phyloP scores from a whole-genome alignment of 176 grass and related monocot species.

The Rhynchospora pubera region DNA sequence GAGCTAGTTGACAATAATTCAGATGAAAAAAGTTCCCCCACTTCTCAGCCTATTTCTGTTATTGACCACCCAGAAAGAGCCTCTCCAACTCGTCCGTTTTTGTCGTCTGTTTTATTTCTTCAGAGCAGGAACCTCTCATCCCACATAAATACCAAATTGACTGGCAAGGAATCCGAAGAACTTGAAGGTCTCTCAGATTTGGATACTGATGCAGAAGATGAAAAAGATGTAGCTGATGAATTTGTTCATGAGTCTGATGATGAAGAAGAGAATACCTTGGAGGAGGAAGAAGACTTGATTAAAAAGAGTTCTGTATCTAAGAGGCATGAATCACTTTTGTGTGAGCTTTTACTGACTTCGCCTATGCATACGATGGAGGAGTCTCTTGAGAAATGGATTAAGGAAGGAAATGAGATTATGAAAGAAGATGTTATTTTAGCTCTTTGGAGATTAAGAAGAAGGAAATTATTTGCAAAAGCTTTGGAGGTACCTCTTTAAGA shows the following conservation, averaged over 20 bases:
- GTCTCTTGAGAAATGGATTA: constrained; percentile 51
- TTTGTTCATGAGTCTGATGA: constrained; percentile 39
- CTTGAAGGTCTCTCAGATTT: constrained; percentile 85
- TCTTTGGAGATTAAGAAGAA: constrained; percentile 39
- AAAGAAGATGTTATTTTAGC: constrained; percentile 31
- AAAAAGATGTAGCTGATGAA: constrained; percentile 24
- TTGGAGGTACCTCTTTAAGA: constrained; percentile 44
- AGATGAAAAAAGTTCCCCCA: constrained; percentile 20
- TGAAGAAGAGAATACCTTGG: constrained; percentile 29
- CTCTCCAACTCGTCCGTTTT: not conserved
- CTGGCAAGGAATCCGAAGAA: constrained; percentile 43
- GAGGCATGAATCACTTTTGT: constrained; percentile 9
- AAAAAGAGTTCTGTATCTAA: constrained; percentile 15
- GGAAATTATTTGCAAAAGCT: constrained; percentile 42
- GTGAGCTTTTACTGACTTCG: constrained; percentile 30
- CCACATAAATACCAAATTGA: constrained; percentile 39
- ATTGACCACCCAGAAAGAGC: constrained; percentile 27
- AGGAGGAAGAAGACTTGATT: constrained; percentile 23
- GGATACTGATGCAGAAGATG: constrained; percentile 36
- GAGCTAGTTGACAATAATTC: constrained; percentile 18
- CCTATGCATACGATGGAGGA: constrained; percentile 13
- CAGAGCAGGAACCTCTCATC: constrained; percentile 58
- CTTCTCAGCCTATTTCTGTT: constrained; percentile 16
- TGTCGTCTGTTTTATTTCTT: constrained; percentile 20
- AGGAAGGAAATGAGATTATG: constrained; percentile 45